These are phyloP conservation scores for Peronospora belbahrii DNA, from an alignment of 352 stramenopile genomes.

Conservation along the genomic window DNA sequence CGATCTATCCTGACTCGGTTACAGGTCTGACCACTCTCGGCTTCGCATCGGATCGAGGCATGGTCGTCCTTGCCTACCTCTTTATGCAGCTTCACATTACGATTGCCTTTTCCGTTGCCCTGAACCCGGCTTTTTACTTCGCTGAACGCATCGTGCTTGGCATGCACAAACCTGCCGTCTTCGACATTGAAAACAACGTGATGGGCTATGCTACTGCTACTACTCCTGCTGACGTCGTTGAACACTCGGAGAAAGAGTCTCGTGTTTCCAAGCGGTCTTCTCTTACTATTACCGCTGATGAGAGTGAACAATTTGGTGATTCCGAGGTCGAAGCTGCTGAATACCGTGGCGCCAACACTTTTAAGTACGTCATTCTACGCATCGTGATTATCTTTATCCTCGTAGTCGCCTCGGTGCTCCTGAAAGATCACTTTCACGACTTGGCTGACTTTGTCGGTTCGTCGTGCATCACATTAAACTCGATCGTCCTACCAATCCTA, in stretches of 20 bases:
- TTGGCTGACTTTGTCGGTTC: slow-evolving; percentile 39
- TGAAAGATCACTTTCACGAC: slow-evolving; percentile 45
- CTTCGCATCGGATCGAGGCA: slow-evolving; percentile 28
- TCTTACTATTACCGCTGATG: slow-evolving; percentile 31
- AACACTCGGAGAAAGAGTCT: slow-evolving; percentile 16
- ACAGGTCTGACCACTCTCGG: slow-evolving; percentile 16
- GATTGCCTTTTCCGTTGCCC: slow-evolving; percentile 40
- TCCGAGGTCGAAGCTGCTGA: slow-evolving; percentile 15
- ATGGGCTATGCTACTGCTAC: slow-evolving; percentile 12
- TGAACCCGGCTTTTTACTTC: slow-evolving; percentile 44
- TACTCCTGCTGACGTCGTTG: slow-evolving; percentile 13
- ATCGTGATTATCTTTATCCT: slow-evolving; percentile 34
- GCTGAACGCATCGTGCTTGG: slow-evolving; percentile 38
- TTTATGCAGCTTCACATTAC: slow-evolving; percentile 57
- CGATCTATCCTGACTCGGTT: slow-evolving; percentile 20
- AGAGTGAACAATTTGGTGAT: slow-evolving; percentile 22
- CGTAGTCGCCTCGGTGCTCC: slow-evolving; percentile 30
- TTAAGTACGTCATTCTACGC: slow-evolving; percentile 43
- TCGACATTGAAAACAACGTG: slow-evolving; percentile 28
- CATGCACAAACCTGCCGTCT: slow-evolving; percentile 37
- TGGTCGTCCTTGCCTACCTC: slow-evolving; percentile 34
- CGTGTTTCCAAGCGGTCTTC: slow-evolving; percentile 27
- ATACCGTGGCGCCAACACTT: slow-evolving; percentile 31
- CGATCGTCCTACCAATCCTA: slow-evolving; percentile 36
- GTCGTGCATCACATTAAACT: slow-evolving; percentile 38